Conservation (phyloP, 1,139 yeast genomes). For the Saccharomyces hybrid region DNA sequence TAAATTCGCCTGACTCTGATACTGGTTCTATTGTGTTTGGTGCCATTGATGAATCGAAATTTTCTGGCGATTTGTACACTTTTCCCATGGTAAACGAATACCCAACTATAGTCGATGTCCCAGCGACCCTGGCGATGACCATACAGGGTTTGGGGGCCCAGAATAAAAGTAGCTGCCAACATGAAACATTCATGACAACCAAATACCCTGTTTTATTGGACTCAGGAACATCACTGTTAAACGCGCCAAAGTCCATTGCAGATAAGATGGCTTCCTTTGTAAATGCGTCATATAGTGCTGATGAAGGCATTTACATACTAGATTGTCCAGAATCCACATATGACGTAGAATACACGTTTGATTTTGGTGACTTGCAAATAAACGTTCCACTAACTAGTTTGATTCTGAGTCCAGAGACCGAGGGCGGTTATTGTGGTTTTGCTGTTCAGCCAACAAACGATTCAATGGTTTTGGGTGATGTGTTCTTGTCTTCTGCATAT, state of each 20-base stretch:
- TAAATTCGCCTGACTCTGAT: conserved; percentile 34
- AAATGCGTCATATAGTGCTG: conserved; percentile 35
- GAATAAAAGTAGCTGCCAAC: conserved; percentile 27
- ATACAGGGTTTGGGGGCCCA: conserved; percentile 36
- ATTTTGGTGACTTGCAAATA: conserved; percentile 49
- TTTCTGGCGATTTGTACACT: conserved; percentile 38
- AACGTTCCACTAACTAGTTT: conserved; percentile 42
- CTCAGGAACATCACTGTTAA: conserved; percentile 60
- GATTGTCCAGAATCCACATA: conserved; percentile 26
- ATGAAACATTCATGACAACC: conserved; percentile 23
- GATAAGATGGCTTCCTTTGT: conserved; percentile 35
- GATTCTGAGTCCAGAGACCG: conserved; percentile 18
- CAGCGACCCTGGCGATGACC: conserved; percentile 41
- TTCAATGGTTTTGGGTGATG: conserved; percentile 53
- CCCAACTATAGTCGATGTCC: conserved; percentile 18
- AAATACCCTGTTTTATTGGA: conserved; percentile 48
- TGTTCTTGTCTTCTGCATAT: conserved; percentile 64
- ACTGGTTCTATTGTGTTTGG: conserved; percentile 47
- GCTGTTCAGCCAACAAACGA: conserved; percentile 31
- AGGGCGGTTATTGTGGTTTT: conserved; percentile 32
- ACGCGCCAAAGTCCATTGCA: conserved; percentile 41
- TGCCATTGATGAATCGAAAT: conserved; percentile 46
- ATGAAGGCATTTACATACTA: conserved; percentile 34
- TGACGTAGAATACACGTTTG: conserved; percentile 31
- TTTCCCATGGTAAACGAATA: conserved; percentile 39